Evolutionary conservation across 352 stramenopile species (phyloP).

Genomic region (Phytophthora cryptogea): DNA sequence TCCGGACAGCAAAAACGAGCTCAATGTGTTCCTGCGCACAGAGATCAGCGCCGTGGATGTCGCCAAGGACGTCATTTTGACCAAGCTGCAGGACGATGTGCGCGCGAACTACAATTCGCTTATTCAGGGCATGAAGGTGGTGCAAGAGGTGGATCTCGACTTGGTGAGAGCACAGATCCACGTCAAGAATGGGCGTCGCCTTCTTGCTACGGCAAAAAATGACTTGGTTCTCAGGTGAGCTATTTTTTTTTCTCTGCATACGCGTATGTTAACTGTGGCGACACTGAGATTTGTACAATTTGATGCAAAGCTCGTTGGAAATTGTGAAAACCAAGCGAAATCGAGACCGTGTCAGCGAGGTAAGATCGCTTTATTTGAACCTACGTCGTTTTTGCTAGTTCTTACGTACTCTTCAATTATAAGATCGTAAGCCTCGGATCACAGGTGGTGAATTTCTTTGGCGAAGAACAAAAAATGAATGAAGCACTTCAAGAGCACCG

Average conservation of each 20-base stretch:
- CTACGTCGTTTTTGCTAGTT: not conserved
- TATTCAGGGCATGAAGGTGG: constrained; percentile 87
- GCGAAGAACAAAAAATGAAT: constrained; percentile 82
- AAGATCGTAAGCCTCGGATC: constrained; percentile 34
- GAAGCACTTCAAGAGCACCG: constrained; percentile 56
- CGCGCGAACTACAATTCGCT: constrained; percentile 77
- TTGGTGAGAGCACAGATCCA: constrained; percentile 85
- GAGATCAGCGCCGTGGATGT: constrained; percentile 86
- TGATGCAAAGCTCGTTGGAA: constrained; percentile 60
- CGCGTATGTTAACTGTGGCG: not conserved
- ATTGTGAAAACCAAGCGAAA: constrained; percentile 87
- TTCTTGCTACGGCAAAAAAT: constrained; percentile 71
- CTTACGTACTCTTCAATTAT: constrained; percentile 3
- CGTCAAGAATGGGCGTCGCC: constrained; percentile 82
- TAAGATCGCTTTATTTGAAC: constrained; percentile 15
- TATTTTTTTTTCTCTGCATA: not conserved
- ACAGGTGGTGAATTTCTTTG: constrained; percentile 81
- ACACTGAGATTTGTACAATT: not conserved
- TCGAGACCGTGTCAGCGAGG: constrained; percentile 73
- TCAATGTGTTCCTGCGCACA: constrained; percentile 74
- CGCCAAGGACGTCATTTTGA: constrained; percentile 75
- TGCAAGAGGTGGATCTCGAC: constrained; percentile 88
- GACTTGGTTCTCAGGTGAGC: constrained; percentile 71
- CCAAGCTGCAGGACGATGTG: constrained; percentile 83
- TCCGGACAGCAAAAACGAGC: constrained; percentile 44